phyloP scores from a whole-genome alignment of 257 asterid species.

The Jacaranda mimosifolia region DNA sequence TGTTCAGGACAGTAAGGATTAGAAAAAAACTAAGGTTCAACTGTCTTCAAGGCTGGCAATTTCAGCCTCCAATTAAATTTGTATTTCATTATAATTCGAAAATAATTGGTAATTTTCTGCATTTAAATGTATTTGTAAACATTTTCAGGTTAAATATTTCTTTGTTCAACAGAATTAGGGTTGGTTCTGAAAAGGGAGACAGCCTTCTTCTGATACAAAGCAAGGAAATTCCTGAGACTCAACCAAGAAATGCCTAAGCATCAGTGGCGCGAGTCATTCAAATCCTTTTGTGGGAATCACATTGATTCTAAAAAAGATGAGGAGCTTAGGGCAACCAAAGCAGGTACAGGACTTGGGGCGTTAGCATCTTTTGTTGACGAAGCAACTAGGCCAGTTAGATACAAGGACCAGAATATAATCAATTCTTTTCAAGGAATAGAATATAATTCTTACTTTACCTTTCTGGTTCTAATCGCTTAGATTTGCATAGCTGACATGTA shows the following conservation, averaged over 20 bases:
- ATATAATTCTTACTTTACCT: not conserved
- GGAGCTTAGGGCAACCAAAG: conserved; percentile 65
- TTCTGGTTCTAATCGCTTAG: not conserved
- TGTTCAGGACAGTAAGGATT: conserved; percentile 17
- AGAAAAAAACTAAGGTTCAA: conserved; percentile 16
- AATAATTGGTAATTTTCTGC: not conserved
- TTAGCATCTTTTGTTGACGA: conserved; percentile 8
- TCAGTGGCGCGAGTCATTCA: conserved; percentile 54
- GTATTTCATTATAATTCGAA: not conserved
- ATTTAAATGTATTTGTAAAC: not conserved
- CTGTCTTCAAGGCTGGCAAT: conserved; percentile 30
- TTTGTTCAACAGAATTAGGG: not conserved
- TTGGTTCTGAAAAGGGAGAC: conserved; percentile 26
- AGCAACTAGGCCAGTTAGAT: not conserved
- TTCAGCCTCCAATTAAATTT: not conserved
- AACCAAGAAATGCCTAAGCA: conserved; percentile 58
- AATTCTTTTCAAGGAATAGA: not conserved
- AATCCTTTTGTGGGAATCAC: conserved; percentile 59
- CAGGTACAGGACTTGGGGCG: conserved; percentile 51
- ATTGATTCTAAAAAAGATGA: conserved; percentile 62
- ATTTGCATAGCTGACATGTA: conserved; percentile 5
- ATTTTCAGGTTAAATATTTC: not conserved
- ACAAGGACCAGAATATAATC: not conserved
- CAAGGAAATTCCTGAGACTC: conserved; percentile 26
- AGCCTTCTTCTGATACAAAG: conserved; percentile 27